phyloP scores from a whole-genome alignment of 345 rosid genomes.

The Murraya koenigii region DNA sequence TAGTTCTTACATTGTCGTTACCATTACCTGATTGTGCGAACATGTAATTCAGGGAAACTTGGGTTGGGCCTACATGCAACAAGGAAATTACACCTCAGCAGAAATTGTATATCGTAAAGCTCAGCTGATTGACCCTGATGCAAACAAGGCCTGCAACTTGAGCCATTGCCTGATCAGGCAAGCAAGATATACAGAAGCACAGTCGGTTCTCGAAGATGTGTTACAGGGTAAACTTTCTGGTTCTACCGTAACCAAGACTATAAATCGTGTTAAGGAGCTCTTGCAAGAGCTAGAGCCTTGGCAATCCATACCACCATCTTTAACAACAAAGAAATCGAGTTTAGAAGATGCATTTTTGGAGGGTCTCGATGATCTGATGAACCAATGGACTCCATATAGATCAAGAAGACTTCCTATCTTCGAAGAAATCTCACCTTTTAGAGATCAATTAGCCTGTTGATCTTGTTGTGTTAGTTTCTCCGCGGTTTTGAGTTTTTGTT shows the following conservation, averaged over 20 bases:
- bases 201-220: slow-evolving; percentile 41
- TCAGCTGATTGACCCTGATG: slow-evolving; percentile 75
- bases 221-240: slow-evolving; percentile 39
- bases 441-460: slow-evolving; percentile 84
- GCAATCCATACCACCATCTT: not conserved
- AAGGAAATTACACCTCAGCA: slow-evolving; percentile 58
- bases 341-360: slow-evolving; percentile 53
- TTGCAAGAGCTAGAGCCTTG: slow-evolving; percentile 36
- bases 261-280: slow-evolving; percentile 47
- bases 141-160: slow-evolving; percentile 87
- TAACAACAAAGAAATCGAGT: slow-evolving; percentile 11
- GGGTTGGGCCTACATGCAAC: slow-evolving; percentile 98
- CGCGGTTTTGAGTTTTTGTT: not conserved
- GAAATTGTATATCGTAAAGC: slow-evolving; percentile 75
- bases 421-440: slow-evolving; percentile 78
- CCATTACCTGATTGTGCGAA: not conserved
- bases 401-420: slow-evolving; percentile 82
- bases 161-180: slow-evolving; percentile 75
- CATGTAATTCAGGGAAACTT: slow-evolving; percentile 64
- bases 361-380: slow-evolving; percentile 65
- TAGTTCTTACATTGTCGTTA: not conserved
- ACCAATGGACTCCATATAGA: slow-evolving; percentile 58
- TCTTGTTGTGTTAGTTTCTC: slow-evolving; percentile 10
- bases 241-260: slow-evolving; percentile 49
- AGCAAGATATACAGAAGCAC: slow-evolving; percentile 52